Evolutionary conservation across 257 asterid species (phyloP).

Genomic region (Phtheirospermum japonicum): DNA sequence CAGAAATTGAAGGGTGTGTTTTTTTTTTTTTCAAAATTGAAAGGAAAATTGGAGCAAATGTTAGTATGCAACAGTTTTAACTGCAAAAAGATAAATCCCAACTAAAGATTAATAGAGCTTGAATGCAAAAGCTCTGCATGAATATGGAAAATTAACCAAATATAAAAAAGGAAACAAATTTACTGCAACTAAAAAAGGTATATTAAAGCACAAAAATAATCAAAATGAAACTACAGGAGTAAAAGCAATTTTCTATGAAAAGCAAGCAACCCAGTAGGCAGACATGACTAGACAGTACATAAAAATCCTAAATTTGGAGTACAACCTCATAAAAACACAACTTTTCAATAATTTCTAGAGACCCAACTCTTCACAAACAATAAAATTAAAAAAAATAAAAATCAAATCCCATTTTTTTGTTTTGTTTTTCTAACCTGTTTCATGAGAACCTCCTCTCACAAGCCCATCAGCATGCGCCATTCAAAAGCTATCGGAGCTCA

Average conservation of each 20-base stretch:
- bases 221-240: conserved; percentile 8
- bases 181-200: too few species aligned
- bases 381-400: background rate
- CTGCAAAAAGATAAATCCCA: too few species aligned
- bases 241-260: background rate
- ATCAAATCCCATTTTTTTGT: background rate
- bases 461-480: conserved; percentile 53
- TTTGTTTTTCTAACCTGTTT: conserved; percentile 38
- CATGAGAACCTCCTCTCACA: conserved; percentile 37
- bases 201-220: too few species aligned
- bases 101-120: background rate
- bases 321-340: background rate
- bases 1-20: background rate
- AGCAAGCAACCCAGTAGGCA: background rate
- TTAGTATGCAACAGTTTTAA: background rate
- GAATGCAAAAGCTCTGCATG: conserved; percentile 11
- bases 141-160: conserved; percentile 18
- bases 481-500: conserved; percentile 28
- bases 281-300: background rate
- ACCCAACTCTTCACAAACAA: conserved; percentile 5
- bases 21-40: background rate
- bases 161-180: too few species aligned
- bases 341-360: background rate
- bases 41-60: background rate
- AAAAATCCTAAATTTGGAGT: conserved; percentile 12